A percentile compares a stretch with the other conserved stretches of the same genome.
Evolutionary conservation across 2,329 filamentous ascomycete species (phyloP).

Genomic region (Colletotrichum nymphaeae): DNA sequence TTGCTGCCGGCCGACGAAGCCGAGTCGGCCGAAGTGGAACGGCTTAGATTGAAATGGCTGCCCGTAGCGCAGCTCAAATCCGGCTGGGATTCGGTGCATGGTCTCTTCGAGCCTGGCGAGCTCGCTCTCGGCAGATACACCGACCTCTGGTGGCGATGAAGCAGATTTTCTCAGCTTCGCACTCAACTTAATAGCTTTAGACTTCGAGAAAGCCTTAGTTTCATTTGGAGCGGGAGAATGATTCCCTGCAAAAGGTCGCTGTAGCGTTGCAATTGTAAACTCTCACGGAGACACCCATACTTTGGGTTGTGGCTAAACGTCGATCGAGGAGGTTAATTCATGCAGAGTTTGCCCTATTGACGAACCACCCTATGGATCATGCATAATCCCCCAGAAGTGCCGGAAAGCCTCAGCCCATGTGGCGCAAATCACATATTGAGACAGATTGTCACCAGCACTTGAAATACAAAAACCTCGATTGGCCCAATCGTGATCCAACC

Average conservation of each 20-base stretch:
- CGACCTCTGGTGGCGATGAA: constrained; percentile 10
- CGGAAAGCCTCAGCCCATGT: background rate
- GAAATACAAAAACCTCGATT: background rate
- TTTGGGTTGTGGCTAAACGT: background rate
- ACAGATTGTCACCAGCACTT: background rate
- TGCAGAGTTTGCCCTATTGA: background rate
- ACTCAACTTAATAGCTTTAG: no score
- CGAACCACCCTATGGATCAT: background rate
- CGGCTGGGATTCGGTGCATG: constrained; percentile 18
- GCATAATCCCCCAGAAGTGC: background rate
- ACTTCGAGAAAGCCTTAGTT: no score
- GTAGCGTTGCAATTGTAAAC: no score
- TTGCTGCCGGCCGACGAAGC: constrained; percentile 71
- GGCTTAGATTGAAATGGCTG: constrained; percentile 2
- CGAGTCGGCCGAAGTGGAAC: constrained; percentile 8
- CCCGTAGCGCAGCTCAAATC: constrained; percentile 2
- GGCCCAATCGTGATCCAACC: background rate
- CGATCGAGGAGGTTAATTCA: background rate
- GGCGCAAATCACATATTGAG: background rate
- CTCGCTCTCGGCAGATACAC: constrained; percentile 17
- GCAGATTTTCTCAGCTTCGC: no score
- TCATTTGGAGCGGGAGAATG: no score
- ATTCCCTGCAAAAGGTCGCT: no score
- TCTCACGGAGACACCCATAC: background rate
- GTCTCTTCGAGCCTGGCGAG: constrained; percentile 9